Evolutionary conservation across 768 basidiomycete genomes (phyloP).

Genomic region (Hysterangium stoloniferum): DNA sequence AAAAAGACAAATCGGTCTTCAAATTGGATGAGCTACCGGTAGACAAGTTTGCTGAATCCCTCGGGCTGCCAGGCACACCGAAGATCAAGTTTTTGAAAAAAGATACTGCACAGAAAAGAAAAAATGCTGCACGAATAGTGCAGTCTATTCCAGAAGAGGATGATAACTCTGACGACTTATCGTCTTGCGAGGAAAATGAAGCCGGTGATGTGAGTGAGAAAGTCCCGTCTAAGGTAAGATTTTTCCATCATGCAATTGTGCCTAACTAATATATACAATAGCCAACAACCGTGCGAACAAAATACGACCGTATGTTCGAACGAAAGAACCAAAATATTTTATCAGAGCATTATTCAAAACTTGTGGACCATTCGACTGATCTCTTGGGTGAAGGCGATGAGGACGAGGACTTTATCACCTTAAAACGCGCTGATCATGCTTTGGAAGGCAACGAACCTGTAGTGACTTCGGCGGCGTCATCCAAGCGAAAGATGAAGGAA

Average conservation of each 20-base stretch:
- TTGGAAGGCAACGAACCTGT: slow-evolving; percentile 33
- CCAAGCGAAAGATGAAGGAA: slow-evolving; percentile 79
- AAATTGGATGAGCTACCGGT: slow-evolving; percentile 76
- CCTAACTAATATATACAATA: not conserved
- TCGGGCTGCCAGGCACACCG: slow-evolving; percentile 90
- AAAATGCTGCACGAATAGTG: slow-evolving; percentile 55
- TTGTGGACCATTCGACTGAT: slow-evolving; percentile 60
- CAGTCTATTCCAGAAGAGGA: slow-evolving; percentile 21
- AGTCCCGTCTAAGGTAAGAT: slow-evolving; percentile 15
- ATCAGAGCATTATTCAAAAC: slow-evolving; percentile 82
- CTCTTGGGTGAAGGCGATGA: slow-evolving; percentile 27
- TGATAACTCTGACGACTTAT: slow-evolving; percentile 26
- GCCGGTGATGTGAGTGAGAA: slow-evolving; percentile 18
- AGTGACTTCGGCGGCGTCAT: slow-evolving; percentile 45
- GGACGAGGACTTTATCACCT: slow-evolving; percentile 84
- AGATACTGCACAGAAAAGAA: slow-evolving; percentile 64
- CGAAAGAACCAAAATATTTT: slow-evolving; percentile 91
- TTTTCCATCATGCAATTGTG: slow-evolving; percentile 11
- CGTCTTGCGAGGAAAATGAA: slow-evolving; percentile 17
- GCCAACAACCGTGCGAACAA: slow-evolving; percentile 56
- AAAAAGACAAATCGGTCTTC: slow-evolving; percentile 92
- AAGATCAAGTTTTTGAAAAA: slow-evolving; percentile 82
- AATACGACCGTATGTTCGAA: slow-evolving; percentile 97
- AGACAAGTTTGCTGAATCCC: slow-evolving; percentile 77
- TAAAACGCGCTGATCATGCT: slow-evolving; percentile 87